Conservation (phyloP, 371 early-diverging fungal genomes). For the Mortierella sp. region DNA sequence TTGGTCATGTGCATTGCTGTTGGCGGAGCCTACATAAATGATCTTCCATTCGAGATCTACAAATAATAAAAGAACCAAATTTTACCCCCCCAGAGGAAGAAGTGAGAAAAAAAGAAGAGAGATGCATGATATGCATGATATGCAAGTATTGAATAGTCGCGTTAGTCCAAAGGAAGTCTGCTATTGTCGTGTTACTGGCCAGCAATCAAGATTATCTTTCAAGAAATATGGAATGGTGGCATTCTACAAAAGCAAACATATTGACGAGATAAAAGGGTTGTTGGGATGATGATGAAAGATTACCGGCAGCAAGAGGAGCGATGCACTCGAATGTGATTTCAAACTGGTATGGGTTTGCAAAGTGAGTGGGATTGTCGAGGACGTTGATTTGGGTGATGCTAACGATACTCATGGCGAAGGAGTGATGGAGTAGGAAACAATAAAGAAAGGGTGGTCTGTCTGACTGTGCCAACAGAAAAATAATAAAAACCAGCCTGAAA, state of each 20-base stretch:
- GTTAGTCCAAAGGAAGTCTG: background rate
- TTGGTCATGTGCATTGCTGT: slow-evolving; percentile 89
- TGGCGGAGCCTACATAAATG: slow-evolving; percentile 93
- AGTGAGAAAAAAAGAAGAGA: no score
- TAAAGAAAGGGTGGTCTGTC: background rate
- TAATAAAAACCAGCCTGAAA: slow-evolving; percentile 2
- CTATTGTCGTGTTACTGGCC: background rate
- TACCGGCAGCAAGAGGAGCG: slow-evolving; percentile 89
- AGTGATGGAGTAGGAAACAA: background rate
- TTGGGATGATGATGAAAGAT: slow-evolving; percentile 2
- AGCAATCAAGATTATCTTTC: no score
- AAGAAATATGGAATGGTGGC: background rate
- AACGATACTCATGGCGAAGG: slow-evolving; percentile 81
- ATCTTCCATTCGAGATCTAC: slow-evolving; percentile 97
- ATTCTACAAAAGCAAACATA: background rate
- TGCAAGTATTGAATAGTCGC: no score
- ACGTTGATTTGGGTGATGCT: slow-evolving; percentile 89
- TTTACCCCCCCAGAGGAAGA: background rate
- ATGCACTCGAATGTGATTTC: slow-evolving; percentile 98
- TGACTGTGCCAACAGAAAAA: background rate
- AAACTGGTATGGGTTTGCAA: slow-evolving; percentile 86
- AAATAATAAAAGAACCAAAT: slow-evolving; percentile 3
- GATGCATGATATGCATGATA: background rate
- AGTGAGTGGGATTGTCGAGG: slow-evolving; percentile 85
- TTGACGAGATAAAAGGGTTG: background rate